Evolutionary conservation across 2,329 filamentous ascomycete genomes (phyloP).

Genomic region (Colletotrichum siamense): DNA sequence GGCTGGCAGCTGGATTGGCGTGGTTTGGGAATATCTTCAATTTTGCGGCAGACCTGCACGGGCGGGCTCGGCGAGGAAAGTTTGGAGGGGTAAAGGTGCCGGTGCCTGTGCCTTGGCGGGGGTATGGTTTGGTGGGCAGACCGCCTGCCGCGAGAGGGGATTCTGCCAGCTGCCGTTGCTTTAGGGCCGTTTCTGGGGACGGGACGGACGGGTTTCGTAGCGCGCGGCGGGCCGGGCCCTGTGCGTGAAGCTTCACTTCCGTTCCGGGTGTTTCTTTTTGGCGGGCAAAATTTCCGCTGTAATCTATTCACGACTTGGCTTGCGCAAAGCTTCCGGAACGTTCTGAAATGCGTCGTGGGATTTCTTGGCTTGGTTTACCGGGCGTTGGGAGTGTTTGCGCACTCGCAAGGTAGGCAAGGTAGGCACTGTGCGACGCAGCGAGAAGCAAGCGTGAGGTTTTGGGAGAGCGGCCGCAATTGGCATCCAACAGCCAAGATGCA

Average conservation of each 20-base stretch:
- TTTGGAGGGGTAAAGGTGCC: not conserved
- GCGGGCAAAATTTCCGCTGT: not conserved
- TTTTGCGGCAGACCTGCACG: not conserved
- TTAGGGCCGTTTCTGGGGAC: not conserved
- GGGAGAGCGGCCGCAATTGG: not conserved
- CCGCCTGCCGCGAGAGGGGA: not conserved
- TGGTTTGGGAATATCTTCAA: constrained; percentile 19
- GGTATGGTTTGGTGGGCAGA: not conserved
- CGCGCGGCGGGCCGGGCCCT: not conserved
- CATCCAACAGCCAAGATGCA: not conserved
- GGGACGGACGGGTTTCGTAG: not conserved
- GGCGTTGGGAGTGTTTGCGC: not conserved
- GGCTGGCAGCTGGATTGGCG: not conserved
- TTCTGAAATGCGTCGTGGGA: not conserved
- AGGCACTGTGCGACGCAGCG: too few relatives aligned
- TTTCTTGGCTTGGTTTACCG: not conserved
- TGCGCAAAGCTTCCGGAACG: not conserved
- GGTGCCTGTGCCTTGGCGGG: not conserved
- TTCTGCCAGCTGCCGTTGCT: not conserved
- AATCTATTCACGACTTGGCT: not conserved
- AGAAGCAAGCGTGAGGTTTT: not conserved
- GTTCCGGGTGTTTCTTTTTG: not conserved
- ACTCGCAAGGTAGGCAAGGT: too few relatives aligned
- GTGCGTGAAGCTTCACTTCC: not conserved
- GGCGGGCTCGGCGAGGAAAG: not conserved